Conservation (phyloP, 2,329 filamentous ascomycete genomes). For the Leptosphaerulina australis region DNA sequence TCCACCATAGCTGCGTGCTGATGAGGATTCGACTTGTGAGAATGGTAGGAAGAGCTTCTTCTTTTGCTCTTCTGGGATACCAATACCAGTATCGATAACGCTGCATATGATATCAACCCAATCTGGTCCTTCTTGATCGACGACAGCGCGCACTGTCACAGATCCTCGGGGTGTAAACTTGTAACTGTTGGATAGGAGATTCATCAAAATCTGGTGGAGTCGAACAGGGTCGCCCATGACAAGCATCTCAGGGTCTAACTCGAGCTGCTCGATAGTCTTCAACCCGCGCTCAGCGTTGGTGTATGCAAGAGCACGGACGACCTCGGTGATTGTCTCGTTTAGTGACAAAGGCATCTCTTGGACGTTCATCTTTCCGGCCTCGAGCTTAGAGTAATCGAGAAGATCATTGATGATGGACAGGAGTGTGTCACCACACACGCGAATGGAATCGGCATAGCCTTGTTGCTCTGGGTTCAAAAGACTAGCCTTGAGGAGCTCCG, state of each 20-base stretch:
- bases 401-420: constrained; percentile 61
- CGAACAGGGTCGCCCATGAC: constrained; percentile 59
- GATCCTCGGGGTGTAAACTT: constrained; percentile 90
- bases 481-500: constrained; percentile 65
- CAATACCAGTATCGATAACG: constrained; percentile 89
- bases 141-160: constrained; percentile 79
- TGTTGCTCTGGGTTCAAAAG: constrained; percentile 63
- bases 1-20: constrained; percentile 87
- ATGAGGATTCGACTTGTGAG: constrained; percentile 89
- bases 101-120: constrained; percentile 80
- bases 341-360: constrained; percentile 62
- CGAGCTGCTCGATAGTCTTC: constrained; percentile 61
- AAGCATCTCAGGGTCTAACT: constrained; percentile 61
- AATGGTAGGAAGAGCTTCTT: constrained; percentile 91
- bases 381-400: constrained; percentile 59
- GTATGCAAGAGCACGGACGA: constrained; percentile 67
- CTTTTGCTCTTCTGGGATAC: constrained; percentile 81
- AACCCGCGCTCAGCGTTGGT: constrained; percentile 67
- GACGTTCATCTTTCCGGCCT: constrained; percentile 63
- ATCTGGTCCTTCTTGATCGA: constrained; percentile 73
- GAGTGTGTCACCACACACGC: constrained; percentile 65
- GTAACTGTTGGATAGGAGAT: constrained; percentile 89
- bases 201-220: constrained; percentile 66
- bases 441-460: constrained; percentile 67
- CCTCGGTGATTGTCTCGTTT: constrained; percentile 66